A percentile compares a stretch with the other conserved stretches of the same genome.
phyloP scores from a whole-genome alignment of 306 rosid species.

The Glycyrrhiza uralensis region DNA sequence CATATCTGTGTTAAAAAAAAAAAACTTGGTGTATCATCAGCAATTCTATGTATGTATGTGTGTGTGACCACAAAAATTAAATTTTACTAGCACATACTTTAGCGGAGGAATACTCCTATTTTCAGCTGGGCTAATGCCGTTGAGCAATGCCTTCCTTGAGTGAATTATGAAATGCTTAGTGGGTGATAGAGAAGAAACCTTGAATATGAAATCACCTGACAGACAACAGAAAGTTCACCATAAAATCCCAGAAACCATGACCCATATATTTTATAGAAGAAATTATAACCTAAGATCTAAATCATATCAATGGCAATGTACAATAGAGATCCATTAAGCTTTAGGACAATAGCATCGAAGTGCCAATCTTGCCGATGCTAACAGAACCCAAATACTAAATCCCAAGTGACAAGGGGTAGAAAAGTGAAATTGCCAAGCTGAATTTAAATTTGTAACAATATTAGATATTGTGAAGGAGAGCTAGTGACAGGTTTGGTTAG shows the following conservation, averaged over 20 bases:
- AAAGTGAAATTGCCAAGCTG: neutral
- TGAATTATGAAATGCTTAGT: slow-evolving; percentile 88
- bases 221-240: slow-evolving; percentile 31
- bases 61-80: slow-evolving; percentile 17
- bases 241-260: slow-evolving; percentile 3
- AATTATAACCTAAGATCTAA: slow-evolving; percentile 8
- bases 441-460: neutral
- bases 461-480: neutral
- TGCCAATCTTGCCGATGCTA: neutral
- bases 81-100: slow-evolving; percentile 49
- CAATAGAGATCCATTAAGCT: neutral
- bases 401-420: neutral
- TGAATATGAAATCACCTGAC: slow-evolving; percentile 89
- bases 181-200: slow-evolving; percentile 86
- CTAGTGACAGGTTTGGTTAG: neutral
- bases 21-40: neutral
- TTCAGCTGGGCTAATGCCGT: slow-evolving; percentile 98
- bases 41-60: neutral
- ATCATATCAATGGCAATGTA: neutral
- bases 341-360: neutral
- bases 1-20: slow-evolving; percentile 57
- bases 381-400: neutral
- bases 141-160: slow-evolving; percentile 91
- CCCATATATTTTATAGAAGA: neutral
- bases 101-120: slow-evolving; percentile 90